Conservation (phyloP, 1,139 yeast species). For the Arxiozyma telluris region DNA sequence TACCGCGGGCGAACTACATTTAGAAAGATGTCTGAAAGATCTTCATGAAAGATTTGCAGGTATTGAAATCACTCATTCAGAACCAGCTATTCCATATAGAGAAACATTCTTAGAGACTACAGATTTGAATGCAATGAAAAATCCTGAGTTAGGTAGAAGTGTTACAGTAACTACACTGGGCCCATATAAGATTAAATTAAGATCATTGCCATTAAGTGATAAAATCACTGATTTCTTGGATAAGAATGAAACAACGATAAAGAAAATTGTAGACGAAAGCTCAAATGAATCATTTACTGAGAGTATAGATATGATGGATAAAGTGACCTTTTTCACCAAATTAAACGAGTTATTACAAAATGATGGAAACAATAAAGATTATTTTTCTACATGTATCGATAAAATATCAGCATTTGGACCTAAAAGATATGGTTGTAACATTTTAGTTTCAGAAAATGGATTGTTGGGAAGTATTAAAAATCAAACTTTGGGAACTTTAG, state of each 20-base stretch:
- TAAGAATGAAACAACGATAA: constrained; percentile 38
- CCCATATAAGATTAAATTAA: constrained; percentile 38
- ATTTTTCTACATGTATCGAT: constrained; percentile 30
- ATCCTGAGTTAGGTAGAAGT: constrained; percentile 37
- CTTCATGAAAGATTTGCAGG: constrained; percentile 87
- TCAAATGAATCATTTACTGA: constrained; percentile 14
- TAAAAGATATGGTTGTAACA: constrained; percentile 64
- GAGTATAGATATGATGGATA: constrained; percentile 12
- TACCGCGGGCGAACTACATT: constrained; percentile 92
- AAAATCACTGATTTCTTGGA: constrained; percentile 44
- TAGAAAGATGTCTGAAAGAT: constrained; percentile 86
- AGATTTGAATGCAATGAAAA: constrained; percentile 40
- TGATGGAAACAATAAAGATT: constrained; percentile 19
- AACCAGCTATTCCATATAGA: constrained; percentile 90
- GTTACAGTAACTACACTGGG: constrained; percentile 39
- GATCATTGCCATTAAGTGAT: constrained; percentile 50
- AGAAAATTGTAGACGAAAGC: constrained; percentile 20
- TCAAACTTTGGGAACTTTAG: constrained; percentile 30
- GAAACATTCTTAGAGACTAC: constrained; percentile 59
- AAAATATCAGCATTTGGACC: constrained; percentile 70
- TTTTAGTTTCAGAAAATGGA: constrained; percentile 46
- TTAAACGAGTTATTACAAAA: constrained; percentile 23
- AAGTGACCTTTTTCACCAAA: constrained; percentile 25
- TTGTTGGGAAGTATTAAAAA: constrained; percentile 31
- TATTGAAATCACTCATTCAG: constrained; percentile 74